Evolutionary conservation across 352 stramenopile species (phyloP), one percentile per base, ranked within the genome.

Genomic region (Phytophthora kernoviae): DNA sequence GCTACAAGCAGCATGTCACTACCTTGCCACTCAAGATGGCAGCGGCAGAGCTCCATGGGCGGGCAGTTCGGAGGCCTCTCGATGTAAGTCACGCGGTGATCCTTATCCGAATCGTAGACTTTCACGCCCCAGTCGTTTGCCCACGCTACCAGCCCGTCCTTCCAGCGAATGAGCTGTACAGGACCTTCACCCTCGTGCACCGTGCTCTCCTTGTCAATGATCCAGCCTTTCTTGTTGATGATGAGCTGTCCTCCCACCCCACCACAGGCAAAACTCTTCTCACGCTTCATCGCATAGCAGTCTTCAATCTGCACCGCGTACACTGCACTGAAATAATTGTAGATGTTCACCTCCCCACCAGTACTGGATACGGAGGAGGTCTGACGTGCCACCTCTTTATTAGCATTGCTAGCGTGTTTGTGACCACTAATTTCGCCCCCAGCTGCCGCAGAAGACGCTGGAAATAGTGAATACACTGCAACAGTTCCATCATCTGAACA

Each of bases 51-150:
- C 53, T 94, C 86, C 77, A 94, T 88, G 0, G 86, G 86, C 4
- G 86, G 86, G 48, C 86, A 94, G 44, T 86, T 88, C 2, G 78
- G 76, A 7, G 86, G 86, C 1, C 84, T 78, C 52, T 94, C 86
- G 53, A 94, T 82, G 60, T 90, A 94, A 59, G 86, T 94, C 41
- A 94, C 76, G 30, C 83, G 83, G 49, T 87, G 77, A 44, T 93
- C 86, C 21, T 74, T 77, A 9, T 87, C 76, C 1, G 82, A 68
- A 54, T 94, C 82, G 48, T 94, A 94, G 1, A 94, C 83, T 53
- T 94, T 94, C 17, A 94, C 83, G 39, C 86, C 86, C 83, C 83
- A 94, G 57, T 94, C 86, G 50, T 94, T 94, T 1, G 83, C 86
- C 86, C 86, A 94, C 7, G 86, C 86, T 1, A 94, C 72, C 8